phyloP scores from a whole-genome alignment of 257 asterid genomes.

The Petrea volubilis region DNA sequence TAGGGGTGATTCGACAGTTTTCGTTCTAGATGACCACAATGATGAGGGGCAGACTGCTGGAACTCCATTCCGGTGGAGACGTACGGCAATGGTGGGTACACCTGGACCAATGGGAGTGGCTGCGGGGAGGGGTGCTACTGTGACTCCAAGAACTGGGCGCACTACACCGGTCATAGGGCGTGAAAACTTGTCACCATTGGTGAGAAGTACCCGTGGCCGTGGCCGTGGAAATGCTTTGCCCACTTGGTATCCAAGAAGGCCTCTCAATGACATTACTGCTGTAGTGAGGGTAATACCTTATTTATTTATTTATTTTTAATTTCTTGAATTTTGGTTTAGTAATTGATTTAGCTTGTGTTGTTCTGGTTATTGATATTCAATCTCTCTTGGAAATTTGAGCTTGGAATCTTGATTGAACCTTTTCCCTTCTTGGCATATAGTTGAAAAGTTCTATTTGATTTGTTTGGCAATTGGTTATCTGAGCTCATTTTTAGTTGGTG shows the following conservation, averaged over 20 bases:
- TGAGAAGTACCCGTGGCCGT: conserved; percentile 44
- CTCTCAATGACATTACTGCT: conserved; percentile 39
- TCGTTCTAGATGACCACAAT: conserved; percentile 41
- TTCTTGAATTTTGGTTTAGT: no score
- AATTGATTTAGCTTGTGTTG: neutral
- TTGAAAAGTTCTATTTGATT: neutral
- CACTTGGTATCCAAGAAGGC: conserved; percentile 43
- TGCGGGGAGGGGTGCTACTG: conserved; percentile 22
- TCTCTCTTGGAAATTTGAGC: neutral
- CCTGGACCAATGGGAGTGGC: conserved; percentile 27
- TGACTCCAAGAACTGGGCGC: conserved; percentile 42
- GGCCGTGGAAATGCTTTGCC: conserved; percentile 40
- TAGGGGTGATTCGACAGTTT: conserved; percentile 20
- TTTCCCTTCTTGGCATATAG: neutral
- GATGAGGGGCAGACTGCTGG: conserved; percentile 28
- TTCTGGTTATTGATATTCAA: neutral
- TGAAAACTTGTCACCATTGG: conserved; percentile 42
- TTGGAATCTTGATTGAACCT: neutral
- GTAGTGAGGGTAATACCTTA: conserved; percentile 29
- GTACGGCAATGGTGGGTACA: conserved; percentile 37
- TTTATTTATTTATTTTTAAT: neutral
- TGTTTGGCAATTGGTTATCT: neutral
- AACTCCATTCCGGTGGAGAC: conserved; percentile 59
- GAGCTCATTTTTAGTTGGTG: no score
- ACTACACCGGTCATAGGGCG: conserved; percentile 32